Percentiles rank a stretch among this genome's conserved stretches.
Evolutionary conservation across 2,329 filamentous ascomycete species (phyloP).

Genomic region (Sodiomyces alkalinus): DNA sequence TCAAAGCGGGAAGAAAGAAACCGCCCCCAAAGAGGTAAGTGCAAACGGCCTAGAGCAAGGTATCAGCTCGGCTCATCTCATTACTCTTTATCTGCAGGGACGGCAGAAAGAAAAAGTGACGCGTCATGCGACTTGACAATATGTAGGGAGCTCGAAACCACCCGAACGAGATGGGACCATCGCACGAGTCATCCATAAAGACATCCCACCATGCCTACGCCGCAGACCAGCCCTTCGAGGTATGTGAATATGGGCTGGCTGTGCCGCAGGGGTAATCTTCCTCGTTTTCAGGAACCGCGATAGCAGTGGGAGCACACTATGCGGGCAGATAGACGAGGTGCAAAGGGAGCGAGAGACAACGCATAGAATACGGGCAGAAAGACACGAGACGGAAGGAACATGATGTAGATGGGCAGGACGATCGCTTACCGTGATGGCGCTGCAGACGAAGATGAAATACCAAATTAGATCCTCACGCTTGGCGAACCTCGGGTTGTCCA

Average conservation of each 20-base stretch:
- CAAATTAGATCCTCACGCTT: conserved; percentile 66
- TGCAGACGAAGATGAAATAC: conserved; percentile 61
- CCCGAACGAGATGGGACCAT: conserved; percentile 41
- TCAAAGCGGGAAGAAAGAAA: conserved; percentile 48
- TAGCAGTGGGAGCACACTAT: conserved; percentile 55
- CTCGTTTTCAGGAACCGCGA: conserved; percentile 75
- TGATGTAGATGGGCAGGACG: conserved; percentile 6
- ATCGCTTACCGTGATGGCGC: conserved; percentile 64
- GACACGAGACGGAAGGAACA: too few species aligned
- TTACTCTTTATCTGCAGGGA: too few species aligned
- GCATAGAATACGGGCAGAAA: too few species aligned
- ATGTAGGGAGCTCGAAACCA: conserved; percentile 51
- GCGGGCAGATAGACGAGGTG: conserved; percentile 62
- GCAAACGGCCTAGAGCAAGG: conserved; percentile 29
- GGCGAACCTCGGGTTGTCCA: conserved; percentile 52
- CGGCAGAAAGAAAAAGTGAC: conserved; percentile 10
- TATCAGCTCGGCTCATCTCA: conserved; percentile 1
- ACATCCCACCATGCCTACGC: conserved; percentile 64
- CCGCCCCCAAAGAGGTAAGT: conserved; percentile 32
- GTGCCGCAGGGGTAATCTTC: conserved; percentile 60
- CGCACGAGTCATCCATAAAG: conserved; percentile 54
- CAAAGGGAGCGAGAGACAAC: too few species aligned
- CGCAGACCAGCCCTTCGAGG: conserved; percentile 44
- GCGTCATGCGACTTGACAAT: conserved; percentile 12
- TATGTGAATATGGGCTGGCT: conserved; percentile 50